Evolutionary conservation across 345 rosid species (phyloP), one percentile per base, ranked within the genome.

Genomic region (Litchi chinensis): DNA sequence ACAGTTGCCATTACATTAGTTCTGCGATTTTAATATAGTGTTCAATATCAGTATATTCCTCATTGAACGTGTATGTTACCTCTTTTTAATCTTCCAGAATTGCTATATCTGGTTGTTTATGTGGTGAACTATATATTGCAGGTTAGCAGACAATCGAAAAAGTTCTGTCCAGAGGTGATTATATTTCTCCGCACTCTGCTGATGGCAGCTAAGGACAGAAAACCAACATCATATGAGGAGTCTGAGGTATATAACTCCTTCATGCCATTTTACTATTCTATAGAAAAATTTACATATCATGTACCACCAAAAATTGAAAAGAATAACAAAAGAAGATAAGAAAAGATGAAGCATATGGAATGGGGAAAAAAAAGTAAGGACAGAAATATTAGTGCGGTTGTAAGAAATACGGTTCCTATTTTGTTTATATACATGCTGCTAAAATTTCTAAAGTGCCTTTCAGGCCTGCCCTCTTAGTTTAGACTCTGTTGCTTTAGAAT

Each of bases 111-210:
- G 40, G 71, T 64, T 16, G 18, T 81, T 75, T 24, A 70, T 39
- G 21, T 80, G 54, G 65, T 80, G 46, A 70, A 65, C 41, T 60
- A 43, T 65, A 28, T 75, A 39, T 65, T 79, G 80, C 82, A 95
- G 98, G 87, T 91, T 40, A 82, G 85, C 54, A 93, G 85, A 82
- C 92, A 91, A 76, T 90, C 99, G 68, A 75, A 77, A 81, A 96
- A 91, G 84, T 94, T 91, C 78, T 94, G 93, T 76, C 97, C 98
- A 10, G 99, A 94, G 82, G 99, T 93, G 77, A 83, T 93, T 52
- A 50, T 89, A 82, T 94, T 93, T 86, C 87, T 93, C 65, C 84
- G 83, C 70, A 84, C 91, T 65, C 78, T 94, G 76, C 82, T 96
- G 65, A 81, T 86, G 88, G 96, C 92, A 56, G 92, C 90, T 39